Percentiles rank a stretch among this genome's conserved stretches.
phyloP scores from a whole-genome alignment of 495 filamentous ascomycete genomes.

The Penicillium silybi region DNA sequence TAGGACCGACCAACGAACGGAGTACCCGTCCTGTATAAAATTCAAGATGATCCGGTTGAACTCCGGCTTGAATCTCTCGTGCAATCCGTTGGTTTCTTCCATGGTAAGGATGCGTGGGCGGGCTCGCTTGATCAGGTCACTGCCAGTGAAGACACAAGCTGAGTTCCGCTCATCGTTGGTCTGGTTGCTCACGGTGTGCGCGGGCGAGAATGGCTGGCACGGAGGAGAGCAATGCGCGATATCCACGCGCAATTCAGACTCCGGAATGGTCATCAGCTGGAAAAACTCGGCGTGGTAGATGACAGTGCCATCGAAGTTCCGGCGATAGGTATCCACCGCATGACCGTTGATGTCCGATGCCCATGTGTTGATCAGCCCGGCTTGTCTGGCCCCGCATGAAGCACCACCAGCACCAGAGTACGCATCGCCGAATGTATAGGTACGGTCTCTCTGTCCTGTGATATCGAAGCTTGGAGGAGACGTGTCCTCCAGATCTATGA shows the following conservation, averaged over 20 bases:
- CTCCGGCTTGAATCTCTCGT: conserved; percentile 42
- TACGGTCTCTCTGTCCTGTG: conserved; percentile 6
- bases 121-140: conserved; percentile 51
- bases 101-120: conserved; percentile 74
- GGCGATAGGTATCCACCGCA: conserved; percentile 53
- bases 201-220: conserved; percentile 77
- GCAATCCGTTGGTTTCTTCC: conserved; percentile 75
- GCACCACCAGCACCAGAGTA: conserved; percentile 79
- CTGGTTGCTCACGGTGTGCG: conserved; percentile 58
- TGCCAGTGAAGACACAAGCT: conserved; percentile 63
- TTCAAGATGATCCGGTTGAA: conserved; percentile 61
- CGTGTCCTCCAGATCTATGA: conserved; percentile 14
- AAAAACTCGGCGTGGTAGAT: conserved; percentile 21
- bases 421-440: conserved; percentile 64
- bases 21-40: conserved; percentile 65
- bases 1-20: conserved; percentile 56
- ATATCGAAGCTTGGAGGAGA: conserved; percentile 14
- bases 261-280: conserved; percentile 26
- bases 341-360: conserved; percentile 57
- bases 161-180: conserved; percentile 71
- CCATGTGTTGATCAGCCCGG: conserved; percentile 57
- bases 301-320: conserved; percentile 59
- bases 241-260: conserved; percentile 50
- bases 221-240: conserved; percentile 79
- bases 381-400: conserved; percentile 61